Evolutionary conservation across 83 land plant genomes (phyloP).

Genomic region (Picea abies): DNA sequence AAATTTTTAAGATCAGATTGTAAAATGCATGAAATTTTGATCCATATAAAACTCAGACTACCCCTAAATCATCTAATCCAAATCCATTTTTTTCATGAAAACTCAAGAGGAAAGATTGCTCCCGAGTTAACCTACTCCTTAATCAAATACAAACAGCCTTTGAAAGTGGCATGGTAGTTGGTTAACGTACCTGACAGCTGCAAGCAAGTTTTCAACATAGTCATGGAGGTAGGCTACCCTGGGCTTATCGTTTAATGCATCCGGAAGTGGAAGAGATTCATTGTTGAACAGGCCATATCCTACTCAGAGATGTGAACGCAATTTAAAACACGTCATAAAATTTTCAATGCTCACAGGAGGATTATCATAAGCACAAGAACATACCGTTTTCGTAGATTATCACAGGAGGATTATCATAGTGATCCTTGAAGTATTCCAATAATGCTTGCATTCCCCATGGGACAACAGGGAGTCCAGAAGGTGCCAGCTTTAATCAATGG

Average conservation of each 20-base stretch:
- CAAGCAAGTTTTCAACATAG: conserved; percentile 12
- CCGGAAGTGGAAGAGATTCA: not conserved
- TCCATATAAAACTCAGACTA: too few species aligned
- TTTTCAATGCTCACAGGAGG: conserved; percentile 17
- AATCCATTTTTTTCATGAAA: too few species aligned
- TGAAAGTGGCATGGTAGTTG: too few species aligned
- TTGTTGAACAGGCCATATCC: not conserved
- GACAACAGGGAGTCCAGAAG: not conserved
- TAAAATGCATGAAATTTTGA: too few species aligned
- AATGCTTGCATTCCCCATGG: conserved; percentile 18
- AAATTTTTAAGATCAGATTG: too few species aligned
- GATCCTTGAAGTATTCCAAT: conserved; percentile 20
- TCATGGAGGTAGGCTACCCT: conserved; percentile 8
- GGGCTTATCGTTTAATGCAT: conserved; percentile 2
- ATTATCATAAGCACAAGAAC: not conserved
- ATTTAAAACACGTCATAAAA: not conserved
- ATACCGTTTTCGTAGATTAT: conserved; percentile 19
- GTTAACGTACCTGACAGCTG: not conserved
- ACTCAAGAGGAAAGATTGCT: too few species aligned
- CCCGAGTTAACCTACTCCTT: too few species aligned
- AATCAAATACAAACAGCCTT: too few species aligned
- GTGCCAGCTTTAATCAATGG: not conserved
- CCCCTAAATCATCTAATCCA: too few species aligned
- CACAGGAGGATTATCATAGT: not conserved
- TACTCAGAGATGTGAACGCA: not conserved